Evolutionary conservation across 192 early-diverging fungal species (phyloP).

Genomic region (Umbelopsis isabellina): DNA sequence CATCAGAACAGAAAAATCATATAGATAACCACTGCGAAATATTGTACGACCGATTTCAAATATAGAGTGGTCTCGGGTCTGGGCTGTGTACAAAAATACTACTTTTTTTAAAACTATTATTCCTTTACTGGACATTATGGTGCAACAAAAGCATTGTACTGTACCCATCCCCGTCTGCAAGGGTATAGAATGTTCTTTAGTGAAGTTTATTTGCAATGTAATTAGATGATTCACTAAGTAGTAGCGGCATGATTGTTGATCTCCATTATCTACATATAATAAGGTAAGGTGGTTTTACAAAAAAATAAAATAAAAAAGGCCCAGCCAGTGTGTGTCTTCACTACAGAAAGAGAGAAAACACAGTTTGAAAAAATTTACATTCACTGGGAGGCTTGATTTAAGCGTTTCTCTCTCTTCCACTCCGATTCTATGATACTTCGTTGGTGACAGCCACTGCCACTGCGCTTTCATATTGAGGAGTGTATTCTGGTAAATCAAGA

Average conservation of each 20-base stretch:
- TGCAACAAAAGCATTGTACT: neutral
- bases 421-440: neutral
- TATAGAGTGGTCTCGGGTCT: no score
- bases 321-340: neutral
- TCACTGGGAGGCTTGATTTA: neutral
- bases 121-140: constrained; percentile 10
- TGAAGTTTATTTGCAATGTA: no score
- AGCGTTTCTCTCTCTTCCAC: neutral
- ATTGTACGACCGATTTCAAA: no score
- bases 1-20: no score
- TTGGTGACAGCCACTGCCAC: neutral
- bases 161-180: neutral
- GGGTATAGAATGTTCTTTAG: neutral
- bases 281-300: neutral
- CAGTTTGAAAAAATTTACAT: neutral
- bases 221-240: neutral
- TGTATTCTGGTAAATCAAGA: constrained; percentile 44
- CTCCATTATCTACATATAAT: no score
- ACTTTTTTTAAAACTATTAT: neutral
- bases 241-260: no score
- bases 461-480: constrained; percentile 31
- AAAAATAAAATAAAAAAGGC: neutral
- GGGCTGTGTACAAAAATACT: no score
- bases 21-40: no score
- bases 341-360: no score